Conservation (phyloP, 1,284 basidiomycete genomes). For the Fomes fomentarius region DNA sequence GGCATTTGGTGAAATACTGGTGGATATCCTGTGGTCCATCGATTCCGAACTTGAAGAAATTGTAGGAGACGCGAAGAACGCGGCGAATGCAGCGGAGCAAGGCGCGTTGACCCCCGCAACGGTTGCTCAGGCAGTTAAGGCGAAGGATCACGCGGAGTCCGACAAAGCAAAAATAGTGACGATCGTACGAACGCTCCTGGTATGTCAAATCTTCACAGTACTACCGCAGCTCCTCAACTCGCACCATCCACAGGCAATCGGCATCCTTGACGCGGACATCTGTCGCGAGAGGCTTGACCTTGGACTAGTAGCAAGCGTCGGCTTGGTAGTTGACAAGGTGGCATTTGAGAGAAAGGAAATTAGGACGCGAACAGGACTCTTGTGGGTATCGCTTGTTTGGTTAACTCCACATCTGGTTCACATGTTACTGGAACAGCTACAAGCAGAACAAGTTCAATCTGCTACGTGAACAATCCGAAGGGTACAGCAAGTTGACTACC, state of each 20-base stretch:
- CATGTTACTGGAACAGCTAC: conserved; percentile 60
- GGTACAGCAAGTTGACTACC: conserved; percentile 90
- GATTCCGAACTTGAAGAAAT: conserved; percentile 78
- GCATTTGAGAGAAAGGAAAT: conserved; percentile 77
- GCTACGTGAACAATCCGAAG: conserved; percentile 95
- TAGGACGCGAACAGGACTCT: conserved; percentile 74
- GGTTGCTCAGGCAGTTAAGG: conserved; percentile 44
- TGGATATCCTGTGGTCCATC: conserved; percentile 80
- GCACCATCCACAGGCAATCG: conserved; percentile 43
- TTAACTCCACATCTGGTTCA: background rate
- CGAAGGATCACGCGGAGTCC: conserved; percentile 55
- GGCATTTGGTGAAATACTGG: conserved; percentile 65
- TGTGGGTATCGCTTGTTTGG: conserved; percentile 53
- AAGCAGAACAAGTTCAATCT: conserved; percentile 99
- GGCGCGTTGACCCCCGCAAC: conserved; percentile 26
- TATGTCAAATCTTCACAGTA: conserved; percentile 40
- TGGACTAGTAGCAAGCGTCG: conserved; percentile 58
- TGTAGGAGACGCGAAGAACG: conserved; percentile 54
- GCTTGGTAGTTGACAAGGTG: conserved; percentile 64
- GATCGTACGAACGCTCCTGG: conserved; percentile 66
- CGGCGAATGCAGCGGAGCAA: conserved; percentile 33
- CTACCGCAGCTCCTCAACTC: background rate
- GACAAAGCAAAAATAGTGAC: conserved; percentile 65
- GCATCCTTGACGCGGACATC: conserved; percentile 57
- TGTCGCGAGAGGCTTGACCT: conserved; percentile 78